phyloP scores from a whole-genome alignment of 768 basidiomycete genomes.

The Kwoniella dendrophila region DNA sequence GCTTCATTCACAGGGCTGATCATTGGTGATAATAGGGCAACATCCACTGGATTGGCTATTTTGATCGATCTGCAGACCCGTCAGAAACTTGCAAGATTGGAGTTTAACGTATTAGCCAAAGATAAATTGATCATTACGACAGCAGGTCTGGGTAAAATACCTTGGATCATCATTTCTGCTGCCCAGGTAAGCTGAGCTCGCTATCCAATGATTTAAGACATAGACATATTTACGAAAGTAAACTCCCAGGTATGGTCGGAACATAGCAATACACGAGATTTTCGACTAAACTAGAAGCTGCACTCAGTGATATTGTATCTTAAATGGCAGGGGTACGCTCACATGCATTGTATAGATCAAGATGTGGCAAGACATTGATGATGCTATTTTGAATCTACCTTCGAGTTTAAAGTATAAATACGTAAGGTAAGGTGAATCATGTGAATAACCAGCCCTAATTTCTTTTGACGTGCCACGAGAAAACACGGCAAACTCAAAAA shows the following conservation, averaged over 20 bases:
- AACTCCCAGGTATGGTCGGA: conserved; percentile 5
- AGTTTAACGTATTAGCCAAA: conserved; percentile 4
- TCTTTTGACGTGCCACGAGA: no score
- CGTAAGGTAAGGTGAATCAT: no score
- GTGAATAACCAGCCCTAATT: no score
- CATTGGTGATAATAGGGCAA: conserved; percentile 3
- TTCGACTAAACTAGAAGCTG: conserved; percentile 5
- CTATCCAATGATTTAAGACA: background rate
- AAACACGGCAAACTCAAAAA: no score
- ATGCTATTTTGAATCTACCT: no score
- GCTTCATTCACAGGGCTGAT: background rate
- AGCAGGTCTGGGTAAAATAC: background rate
- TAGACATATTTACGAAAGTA: background rate
- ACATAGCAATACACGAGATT: background rate
- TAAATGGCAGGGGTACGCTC: no score
- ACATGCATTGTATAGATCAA: no score
- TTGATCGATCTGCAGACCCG: background rate
- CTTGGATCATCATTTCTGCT: conserved; percentile 6
- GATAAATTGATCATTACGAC: conserved; percentile 2
- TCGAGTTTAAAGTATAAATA: no score
- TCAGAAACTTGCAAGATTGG: conserved; percentile 7
- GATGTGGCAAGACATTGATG: no score
- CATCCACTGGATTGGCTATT: conserved; percentile 9
- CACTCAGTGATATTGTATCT: no score
- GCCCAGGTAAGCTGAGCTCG: conserved; percentile 6